A percentile compares a stretch with the other conserved stretches of the same genome.
Evolutionary conservation across 805 yeast genomes (phyloP).

Genomic region (Pichia eremophila): DNA sequence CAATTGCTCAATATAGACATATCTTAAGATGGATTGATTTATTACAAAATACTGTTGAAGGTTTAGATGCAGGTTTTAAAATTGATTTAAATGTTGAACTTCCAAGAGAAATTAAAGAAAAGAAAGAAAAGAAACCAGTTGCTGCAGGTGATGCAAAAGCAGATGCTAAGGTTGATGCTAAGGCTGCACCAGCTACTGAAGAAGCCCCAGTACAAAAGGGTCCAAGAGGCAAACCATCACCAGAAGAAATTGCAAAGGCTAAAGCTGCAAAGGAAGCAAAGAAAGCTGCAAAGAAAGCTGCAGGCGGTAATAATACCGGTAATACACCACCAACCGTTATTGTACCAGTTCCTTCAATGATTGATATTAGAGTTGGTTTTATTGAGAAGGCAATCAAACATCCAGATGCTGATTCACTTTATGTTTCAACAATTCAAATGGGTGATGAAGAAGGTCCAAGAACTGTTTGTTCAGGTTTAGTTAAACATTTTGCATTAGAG

Average conservation of each 20-base stretch:
- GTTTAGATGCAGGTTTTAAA: slow-evolving; percentile 32
- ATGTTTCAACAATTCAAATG: slow-evolving; percentile 91
- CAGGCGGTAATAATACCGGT: slow-evolving; percentile 43
- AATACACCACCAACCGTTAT: slow-evolving; percentile 48
- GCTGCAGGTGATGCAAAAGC: slow-evolving; percentile 17
- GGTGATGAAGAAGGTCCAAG: slow-evolving; percentile 97
- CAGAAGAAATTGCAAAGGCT: slow-evolving; percentile 24
- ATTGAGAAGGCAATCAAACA: slow-evolving; percentile 94
- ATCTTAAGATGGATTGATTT: slow-evolving; percentile 88
- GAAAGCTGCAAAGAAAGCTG: slow-evolving; percentile 42
- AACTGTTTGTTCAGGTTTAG: slow-evolving; percentile 96
- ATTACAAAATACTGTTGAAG: slow-evolving; percentile 52
- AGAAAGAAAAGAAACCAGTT: slow-evolving; percentile 21
- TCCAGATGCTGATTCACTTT: slow-evolving; percentile 95
- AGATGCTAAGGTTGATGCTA: slow-evolving; percentile 9
- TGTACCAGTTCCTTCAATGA: slow-evolving; percentile 71
- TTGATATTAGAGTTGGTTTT: slow-evolving; percentile 92
- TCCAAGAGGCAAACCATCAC: slow-evolving; percentile 18
- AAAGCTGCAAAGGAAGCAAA: slow-evolving; percentile 32
- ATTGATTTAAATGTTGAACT: slow-evolving; percentile 54
- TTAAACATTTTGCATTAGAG: slow-evolving; percentile 79
- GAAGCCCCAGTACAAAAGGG: slow-evolving; percentile 8
- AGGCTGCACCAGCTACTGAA: slow-evolving; percentile 9
- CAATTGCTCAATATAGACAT: slow-evolving; percentile 61
- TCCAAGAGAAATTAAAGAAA: slow-evolving; percentile 43